Conservation (phyloP, 225 moss, liverwort and hornwort genomes). For the Polytrichum commune region DNA sequence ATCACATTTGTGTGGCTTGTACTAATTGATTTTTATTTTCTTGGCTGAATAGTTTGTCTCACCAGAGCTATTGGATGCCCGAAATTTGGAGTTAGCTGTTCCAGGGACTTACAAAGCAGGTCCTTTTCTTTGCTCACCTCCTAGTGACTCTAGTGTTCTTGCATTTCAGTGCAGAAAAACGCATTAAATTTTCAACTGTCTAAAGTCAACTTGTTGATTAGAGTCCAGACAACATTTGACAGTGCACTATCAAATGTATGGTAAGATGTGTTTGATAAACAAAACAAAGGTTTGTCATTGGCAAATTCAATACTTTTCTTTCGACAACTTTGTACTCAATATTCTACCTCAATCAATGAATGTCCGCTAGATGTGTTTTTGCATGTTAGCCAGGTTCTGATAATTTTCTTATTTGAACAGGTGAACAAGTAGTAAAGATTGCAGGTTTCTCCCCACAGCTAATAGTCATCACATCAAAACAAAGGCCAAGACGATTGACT, state of each 20-base stretch:
- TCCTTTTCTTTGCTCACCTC: slow-evolving; percentile 12
- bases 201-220: too few relatives aligned
- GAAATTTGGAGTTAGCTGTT: slow-evolving; percentile 89
- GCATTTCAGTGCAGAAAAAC: too few relatives aligned
- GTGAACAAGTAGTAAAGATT: slow-evolving; percentile 77
- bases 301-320: too few relatives aligned
- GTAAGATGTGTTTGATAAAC: too few relatives aligned
- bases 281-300: too few relatives aligned
- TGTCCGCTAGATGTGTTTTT: background rate
- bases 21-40: background rate
- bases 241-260: too few relatives aligned
- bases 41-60: slow-evolving; percentile 70
- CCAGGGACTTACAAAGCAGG: slow-evolving; percentile 96
- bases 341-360: too few relatives aligned
- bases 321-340: too few relatives aligned
- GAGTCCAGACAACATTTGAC: too few relatives aligned
- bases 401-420: slow-evolving; percentile 29
- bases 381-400: background rate
- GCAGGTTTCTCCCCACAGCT: slow-evolving; percentile 79
- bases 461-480: slow-evolving; percentile 90
- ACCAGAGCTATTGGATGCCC: slow-evolving; percentile 79
- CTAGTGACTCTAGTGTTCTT: too few relatives aligned
- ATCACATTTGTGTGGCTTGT: too few relatives aligned
- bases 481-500: slow-evolving; percentile 88
- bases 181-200: too few relatives aligned